Conservation (phyloP, 345 rosid species). For the Camelina hispida region DNA sequence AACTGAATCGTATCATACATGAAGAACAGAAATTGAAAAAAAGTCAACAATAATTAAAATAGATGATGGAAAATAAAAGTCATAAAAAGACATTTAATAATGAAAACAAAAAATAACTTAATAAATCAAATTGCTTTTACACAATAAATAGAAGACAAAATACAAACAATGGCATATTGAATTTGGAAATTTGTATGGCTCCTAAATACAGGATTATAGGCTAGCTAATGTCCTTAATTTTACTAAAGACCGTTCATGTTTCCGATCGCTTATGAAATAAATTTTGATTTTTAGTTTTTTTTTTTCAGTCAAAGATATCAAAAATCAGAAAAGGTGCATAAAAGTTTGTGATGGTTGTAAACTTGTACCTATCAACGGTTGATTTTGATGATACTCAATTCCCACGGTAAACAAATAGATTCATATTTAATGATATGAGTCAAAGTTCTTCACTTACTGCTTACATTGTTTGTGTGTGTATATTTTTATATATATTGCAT, state of each 20-base stretch:
- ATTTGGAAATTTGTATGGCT: too few relatives aligned
- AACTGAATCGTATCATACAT: neutral
- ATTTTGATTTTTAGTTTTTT: neutral
- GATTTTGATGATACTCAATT: neutral
- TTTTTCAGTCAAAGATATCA: neutral
- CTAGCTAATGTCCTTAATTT: too few relatives aligned
- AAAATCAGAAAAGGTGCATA: neutral
- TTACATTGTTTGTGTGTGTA: neutral
- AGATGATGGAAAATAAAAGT: neutral
- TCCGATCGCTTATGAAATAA: neutral
- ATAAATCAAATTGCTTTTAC: neutral
- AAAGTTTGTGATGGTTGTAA: neutral
- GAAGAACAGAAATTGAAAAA: neutral
- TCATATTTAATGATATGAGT: neutral
- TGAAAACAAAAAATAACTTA: neutral
- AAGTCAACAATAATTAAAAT: neutral
- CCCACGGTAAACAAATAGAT: neutral
- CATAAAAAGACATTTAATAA: neutral
- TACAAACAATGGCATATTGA: too few relatives aligned
- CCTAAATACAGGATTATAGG: too few relatives aligned
- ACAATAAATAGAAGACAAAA: too few relatives aligned
- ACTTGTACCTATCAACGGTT: neutral
- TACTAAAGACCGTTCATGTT: too few relatives aligned
- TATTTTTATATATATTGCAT: neutral
- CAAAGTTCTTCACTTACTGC: too few relatives aligned